phyloP scores from a whole-genome alignment of 1,284 basidiomycete genomes.

The Tilletia walkeri region DNA sequence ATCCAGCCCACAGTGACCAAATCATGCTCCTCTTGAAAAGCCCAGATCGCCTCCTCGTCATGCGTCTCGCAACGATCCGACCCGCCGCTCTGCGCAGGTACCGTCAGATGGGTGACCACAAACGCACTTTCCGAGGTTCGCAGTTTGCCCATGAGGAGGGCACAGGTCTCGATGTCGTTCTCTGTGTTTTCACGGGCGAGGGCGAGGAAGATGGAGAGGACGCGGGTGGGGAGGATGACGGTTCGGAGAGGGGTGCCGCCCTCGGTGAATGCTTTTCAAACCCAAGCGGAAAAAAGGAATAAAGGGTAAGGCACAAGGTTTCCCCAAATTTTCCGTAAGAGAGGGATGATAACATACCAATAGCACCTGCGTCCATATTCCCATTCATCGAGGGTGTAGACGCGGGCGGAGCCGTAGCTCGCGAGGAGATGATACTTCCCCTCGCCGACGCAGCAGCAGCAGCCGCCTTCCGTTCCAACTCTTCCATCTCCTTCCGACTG shows the following conservation, averaged over 20 bases:
- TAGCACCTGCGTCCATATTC: not conserved
- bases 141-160: slow-evolving; percentile 63
- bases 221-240: slow-evolving; percentile 64
- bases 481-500: slow-evolving; percentile 8
- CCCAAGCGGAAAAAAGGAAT: no score
- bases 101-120: slow-evolving; percentile 71
- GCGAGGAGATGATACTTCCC: no score
- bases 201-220: slow-evolving; percentile 69
- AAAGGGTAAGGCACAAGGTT: no score
- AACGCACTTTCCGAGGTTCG: slow-evolving; percentile 50
- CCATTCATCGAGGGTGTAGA: not conserved
- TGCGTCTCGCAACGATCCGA: slow-evolving; percentile 84
- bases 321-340: no score
- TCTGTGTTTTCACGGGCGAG: slow-evolving; percentile 67
- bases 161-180: slow-evolving; percentile 67
- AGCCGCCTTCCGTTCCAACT: not conserved
- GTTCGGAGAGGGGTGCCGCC: slow-evolving; percentile 26
- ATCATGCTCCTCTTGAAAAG: slow-evolving; percentile 72
- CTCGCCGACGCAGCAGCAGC: not conserved
- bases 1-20: slow-evolving; percentile 88
- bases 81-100: slow-evolving; percentile 79
- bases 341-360: not conserved
- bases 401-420: not conserved
- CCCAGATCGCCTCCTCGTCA: slow-evolving; percentile 78
- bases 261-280: slow-evolving; percentile 21